phyloP scores from a whole-genome alignment of 345 rosid genomes.

The Boechera stricta region DNA sequence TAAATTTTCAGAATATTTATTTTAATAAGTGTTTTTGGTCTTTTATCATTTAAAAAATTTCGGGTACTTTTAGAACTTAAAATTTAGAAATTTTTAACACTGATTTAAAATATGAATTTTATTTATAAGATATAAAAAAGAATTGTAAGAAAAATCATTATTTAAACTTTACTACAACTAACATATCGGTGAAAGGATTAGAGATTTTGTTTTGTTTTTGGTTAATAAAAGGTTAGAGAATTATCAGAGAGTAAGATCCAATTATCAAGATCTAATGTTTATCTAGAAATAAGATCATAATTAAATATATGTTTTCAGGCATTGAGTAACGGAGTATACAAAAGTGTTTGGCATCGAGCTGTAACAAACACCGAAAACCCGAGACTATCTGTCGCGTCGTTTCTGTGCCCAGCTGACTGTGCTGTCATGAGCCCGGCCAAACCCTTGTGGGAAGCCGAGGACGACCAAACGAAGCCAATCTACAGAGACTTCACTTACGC shows the following conservation, averaged over 20 bases:
- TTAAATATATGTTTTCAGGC: slow-evolving; percentile 54
- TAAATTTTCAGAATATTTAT: not conserved
- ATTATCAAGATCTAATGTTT: not conserved
- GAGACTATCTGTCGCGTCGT: slow-evolving; percentile 80
- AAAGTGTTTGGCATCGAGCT: slow-evolving; percentile 92
- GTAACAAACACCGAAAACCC: slow-evolving; percentile 61
- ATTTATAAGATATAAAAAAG: not conserved
- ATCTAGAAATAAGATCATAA: not conserved
- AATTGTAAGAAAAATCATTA: not conserved
- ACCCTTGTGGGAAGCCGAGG: slow-evolving; percentile 38
- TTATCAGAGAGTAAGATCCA: no score
- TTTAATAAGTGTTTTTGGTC: not conserved
- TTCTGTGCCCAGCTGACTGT: slow-evolving; percentile 68
- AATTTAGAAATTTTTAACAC: not conserved
- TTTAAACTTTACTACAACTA: not conserved
- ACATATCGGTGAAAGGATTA: not conserved
- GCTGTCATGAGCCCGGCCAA: slow-evolving; percentile 72
- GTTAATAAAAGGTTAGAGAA: no score
- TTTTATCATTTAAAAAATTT: not conserved
- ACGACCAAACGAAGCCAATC: slow-evolving; percentile 52
- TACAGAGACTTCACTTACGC: slow-evolving; percentile 82
- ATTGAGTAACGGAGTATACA: slow-evolving; percentile 79
- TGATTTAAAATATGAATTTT: not conserved
- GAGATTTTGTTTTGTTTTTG: not conserved
- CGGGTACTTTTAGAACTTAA: not conserved